These are phyloP conservation scores for Penicillium subrubescens DNA, from an alignment of 495 filamentous ascomycete genomes.

Conservation along the genomic window DNA sequence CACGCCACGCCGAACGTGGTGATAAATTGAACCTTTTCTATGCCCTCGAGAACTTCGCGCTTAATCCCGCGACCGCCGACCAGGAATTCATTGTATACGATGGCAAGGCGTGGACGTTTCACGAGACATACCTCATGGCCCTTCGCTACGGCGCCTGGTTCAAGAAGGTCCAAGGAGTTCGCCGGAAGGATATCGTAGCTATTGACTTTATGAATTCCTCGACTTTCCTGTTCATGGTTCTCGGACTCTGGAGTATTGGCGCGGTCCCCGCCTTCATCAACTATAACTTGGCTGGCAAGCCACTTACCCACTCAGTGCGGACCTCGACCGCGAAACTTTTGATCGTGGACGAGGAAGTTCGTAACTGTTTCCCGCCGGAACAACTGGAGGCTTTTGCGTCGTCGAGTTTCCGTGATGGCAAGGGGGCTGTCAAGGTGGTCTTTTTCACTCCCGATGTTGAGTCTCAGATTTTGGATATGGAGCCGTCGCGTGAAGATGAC, in stretches of 20 bases:
- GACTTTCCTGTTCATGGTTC: slow-evolving; percentile 77
- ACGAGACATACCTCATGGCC: slow-evolving; percentile 72
- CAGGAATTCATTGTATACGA: slow-evolving; percentile 72
- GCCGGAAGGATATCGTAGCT: slow-evolving; percentile 80
- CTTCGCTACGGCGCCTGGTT: slow-evolving; percentile 85
- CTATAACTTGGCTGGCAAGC: slow-evolving; percentile 78
- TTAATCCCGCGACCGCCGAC: slow-evolving; percentile 55
- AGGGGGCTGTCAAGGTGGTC: slow-evolving; percentile 59
- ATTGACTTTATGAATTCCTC: slow-evolving; percentile 88
- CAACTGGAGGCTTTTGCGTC: slow-evolving; percentile 48
- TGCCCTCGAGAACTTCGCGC: slow-evolving; percentile 68
- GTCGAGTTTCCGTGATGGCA: slow-evolving; percentile 45
- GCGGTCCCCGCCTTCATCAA: slow-evolving; percentile 93
- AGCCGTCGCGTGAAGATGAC: slow-evolving; percentile 66
- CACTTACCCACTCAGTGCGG: slow-evolving; percentile 78
- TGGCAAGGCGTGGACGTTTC: slow-evolving; percentile 76
- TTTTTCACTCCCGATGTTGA: slow-evolving; percentile 67
- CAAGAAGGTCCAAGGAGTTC: slow-evolving; percentile 67
- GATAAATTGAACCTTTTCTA: slow-evolving; percentile 80
- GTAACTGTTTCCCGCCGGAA: slow-evolving; percentile 48
- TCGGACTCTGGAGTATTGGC: slow-evolving; percentile 87
- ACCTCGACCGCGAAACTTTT: slow-evolving; percentile 70
- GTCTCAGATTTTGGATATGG: slow-evolving; percentile 56
- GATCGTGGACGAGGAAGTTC: slow-evolving; percentile 73
- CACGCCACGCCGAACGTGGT: slow-evolving; percentile 47